These are phyloP conservation scores for Chaetomiaceae sp. DNA, from an alignment of 2,329 filamentous ascomycete genomes.

Conservation along the genomic window DNA sequence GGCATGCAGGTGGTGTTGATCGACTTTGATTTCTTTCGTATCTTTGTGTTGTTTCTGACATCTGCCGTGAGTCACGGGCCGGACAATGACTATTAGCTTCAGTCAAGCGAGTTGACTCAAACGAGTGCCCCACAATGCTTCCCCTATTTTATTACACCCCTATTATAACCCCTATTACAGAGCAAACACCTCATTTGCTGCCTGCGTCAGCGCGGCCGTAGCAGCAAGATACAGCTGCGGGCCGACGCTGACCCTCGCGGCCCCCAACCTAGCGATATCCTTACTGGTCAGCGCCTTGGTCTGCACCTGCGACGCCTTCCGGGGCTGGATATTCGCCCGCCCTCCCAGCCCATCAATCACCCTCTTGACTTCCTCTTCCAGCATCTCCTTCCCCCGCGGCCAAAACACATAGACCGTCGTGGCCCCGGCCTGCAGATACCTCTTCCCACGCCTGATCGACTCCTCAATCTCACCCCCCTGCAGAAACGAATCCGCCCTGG, in stretches of 20 bases:
- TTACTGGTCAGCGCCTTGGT: constrained; percentile 24
- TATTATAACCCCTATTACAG: no score
- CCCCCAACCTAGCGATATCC: constrained; percentile 38
- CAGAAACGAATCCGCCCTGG: constrained; percentile 43
- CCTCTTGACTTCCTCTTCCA: constrained; percentile 34
- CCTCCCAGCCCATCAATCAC: constrained; percentile 39
- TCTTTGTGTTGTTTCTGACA: background rate
- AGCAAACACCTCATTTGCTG: constrained; percentile 14
- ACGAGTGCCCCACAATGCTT: no score
- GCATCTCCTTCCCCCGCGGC: constrained; percentile 31
- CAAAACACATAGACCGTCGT: constrained; percentile 50
- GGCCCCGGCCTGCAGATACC: constrained; percentile 47
- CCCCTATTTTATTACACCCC: background rate
- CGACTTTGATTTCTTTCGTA: no score
- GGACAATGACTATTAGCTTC: no score
- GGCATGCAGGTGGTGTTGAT: no score
- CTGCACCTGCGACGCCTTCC: constrained; percentile 31
- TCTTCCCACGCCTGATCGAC: constrained; percentile 42
- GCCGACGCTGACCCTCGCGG: constrained; percentile 44
- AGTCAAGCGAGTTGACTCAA: background rate
- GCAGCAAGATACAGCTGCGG: constrained; percentile 27
- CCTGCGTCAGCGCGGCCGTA: constrained; percentile 2
- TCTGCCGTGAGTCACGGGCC: no score
- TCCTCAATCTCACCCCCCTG: constrained; percentile 26
- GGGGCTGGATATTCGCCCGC: constrained; percentile 28